These are phyloP conservation scores for Linnemannia elongata DNA, from an alignment of 192 early-diverging fungal genomes.

Conservation along the genomic window DNA sequence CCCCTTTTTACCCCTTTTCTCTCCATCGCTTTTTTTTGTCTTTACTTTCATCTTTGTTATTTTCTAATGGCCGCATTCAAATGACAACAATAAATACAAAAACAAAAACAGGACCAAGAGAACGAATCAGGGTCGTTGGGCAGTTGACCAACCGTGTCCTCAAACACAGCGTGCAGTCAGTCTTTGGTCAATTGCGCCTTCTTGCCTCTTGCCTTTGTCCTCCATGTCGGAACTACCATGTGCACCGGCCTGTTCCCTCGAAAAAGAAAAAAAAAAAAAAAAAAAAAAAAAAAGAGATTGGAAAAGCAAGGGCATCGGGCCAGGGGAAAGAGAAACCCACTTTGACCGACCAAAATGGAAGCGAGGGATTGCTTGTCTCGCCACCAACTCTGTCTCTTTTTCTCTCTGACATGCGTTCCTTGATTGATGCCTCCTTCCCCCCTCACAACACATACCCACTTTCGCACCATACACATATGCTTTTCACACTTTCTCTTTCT, in stretches of 20 bases:
- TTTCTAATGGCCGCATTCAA: not conserved
- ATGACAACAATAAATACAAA: not conserved
- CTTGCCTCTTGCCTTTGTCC: no score
- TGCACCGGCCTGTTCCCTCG: not conserved
- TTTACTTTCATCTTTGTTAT: not conserved
- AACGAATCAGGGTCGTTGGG: conserved; percentile 5
- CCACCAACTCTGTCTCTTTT: not conserved
- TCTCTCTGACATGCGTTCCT: not conserved
- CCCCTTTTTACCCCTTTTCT: conserved; percentile 5
- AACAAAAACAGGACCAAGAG: not conserved
- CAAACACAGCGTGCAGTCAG: not conserved
- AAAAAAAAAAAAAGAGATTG: not conserved
- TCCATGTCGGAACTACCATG: not conserved
- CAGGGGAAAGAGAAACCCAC: conserved; percentile 2
- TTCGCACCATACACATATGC: no score
- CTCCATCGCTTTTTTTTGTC: not conserved
- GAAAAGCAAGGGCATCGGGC: not conserved
- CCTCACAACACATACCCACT: no score
- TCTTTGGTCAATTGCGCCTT: not conserved
- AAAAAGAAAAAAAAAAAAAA: not conserved
- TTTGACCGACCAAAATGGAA: not conserved
- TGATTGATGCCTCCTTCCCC: no score
- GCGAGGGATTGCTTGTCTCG: not conserved
- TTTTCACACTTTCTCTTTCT: not conserved
- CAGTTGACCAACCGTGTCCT: not conserved